Conservation (phyloP, 805 yeast species). For the Ogataea naganishii region DNA sequence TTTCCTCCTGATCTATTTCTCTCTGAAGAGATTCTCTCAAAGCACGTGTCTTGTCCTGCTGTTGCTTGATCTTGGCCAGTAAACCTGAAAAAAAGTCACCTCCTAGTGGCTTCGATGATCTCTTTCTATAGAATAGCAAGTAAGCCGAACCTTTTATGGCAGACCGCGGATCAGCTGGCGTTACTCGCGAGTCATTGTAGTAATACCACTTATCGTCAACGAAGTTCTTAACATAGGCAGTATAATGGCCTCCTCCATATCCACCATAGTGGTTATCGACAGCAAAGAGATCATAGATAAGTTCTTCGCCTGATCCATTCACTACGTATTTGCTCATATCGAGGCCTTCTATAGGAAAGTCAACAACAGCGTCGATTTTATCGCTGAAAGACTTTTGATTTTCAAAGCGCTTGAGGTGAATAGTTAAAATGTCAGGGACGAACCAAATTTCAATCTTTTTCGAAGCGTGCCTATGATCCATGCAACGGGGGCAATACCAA, state of each 20-base stretch:
- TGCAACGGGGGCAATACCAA: constrained; percentile 91
- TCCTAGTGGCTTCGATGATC: constrained; percentile 35
- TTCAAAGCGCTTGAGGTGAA: constrained; percentile 86
- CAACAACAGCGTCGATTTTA: constrained; percentile 76
- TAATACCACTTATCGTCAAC: constrained; percentile 79
- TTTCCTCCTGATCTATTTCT: constrained; percentile 5
- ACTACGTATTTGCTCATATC: constrained; percentile 59
- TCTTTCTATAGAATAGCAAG: constrained; percentile 69
- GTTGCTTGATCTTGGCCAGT: constrained; percentile 32
- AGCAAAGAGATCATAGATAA: constrained; percentile 78
- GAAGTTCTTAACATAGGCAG: constrained; percentile 79
- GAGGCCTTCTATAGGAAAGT: constrained; percentile 78
- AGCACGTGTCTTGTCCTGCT: constrained; percentile 3
- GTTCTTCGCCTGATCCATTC: constrained; percentile 24
- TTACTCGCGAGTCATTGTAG: constrained; percentile 78
- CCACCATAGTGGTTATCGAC: constrained; percentile 97
- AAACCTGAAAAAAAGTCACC: constrained; percentile 34
- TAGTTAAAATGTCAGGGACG: constrained; percentile 84
- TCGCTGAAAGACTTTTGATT: constrained; percentile 80
- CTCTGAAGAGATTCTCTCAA: constrained; percentile 1
- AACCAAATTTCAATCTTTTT: constrained; percentile 89
- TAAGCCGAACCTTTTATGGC: constrained; percentile 77
- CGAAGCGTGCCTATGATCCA: constrained; percentile 83
- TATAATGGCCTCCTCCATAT: constrained; percentile 95
- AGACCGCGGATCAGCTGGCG: constrained; percentile 47